Evolutionary conservation across 169 alveolate genomes (phyloP), one percentile per base, ranked within the genome.

Genomic region (Eimeria praecox): DNA sequence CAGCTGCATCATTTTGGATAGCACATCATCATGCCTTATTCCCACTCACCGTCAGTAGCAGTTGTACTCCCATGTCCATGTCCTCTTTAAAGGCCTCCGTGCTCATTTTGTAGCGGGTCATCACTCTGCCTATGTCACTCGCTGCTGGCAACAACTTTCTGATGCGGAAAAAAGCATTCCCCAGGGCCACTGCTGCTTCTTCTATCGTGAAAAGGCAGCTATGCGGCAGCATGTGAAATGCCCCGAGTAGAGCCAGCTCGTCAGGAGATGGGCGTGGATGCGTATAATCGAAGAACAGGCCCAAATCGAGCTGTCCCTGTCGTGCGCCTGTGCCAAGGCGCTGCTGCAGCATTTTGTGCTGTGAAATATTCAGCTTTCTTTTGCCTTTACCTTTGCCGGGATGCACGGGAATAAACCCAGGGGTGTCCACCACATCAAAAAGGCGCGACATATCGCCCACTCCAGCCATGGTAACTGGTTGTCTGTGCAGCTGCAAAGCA

Each of bases 171-270:
- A 82, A n/a, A 20, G 83, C 86, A 38, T 77, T 83, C 49, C 95
- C 95, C 44, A 96, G 77, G 69, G 95, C 92, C 83, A 90, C 95
- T 42, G 96, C 96, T 30, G 94, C 96, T 87, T 92, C 91, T 54
- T 87, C 94, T 59, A 85, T 75, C 52, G 94, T 69, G 78, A 80
- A 80, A 27, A 93, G 96, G 69, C 96, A 93, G 20, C 88, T 80
- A 71, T 66, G 96, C 24, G 96, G 96, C 64, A 93, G 44, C 80
- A 46, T 64, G 78, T 93, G 90, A 35, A 80, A 93, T 30, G 96
- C 92, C 40, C 82, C 96, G 52, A 93, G 96, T 35, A 93, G 89
- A 16, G 96, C 83, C 59, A 77, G 94, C 46, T 88, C 94, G 40
- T 88, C 88, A 46, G 90, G 94, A 33, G 90, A 83, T 12, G 89